Conservation (phyloP, 202 grass and related monocot genomes). For the Carex sylvatica region DNA sequence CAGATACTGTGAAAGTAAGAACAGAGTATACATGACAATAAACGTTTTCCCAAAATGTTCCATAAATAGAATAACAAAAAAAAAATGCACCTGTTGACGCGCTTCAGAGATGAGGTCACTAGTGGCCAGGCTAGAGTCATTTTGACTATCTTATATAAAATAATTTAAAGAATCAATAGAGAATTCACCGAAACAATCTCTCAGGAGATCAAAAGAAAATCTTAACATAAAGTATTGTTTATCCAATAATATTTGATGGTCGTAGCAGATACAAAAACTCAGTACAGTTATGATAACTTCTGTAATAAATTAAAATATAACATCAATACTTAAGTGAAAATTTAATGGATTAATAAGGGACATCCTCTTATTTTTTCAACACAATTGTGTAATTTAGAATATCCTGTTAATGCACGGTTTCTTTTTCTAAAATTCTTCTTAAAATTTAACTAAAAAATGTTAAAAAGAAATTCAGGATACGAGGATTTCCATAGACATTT, state of each 20-base stretch:
- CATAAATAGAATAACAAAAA: slow-evolving; percentile 1
- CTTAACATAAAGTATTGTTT: not conserved
- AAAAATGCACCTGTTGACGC: slow-evolving; percentile 55
- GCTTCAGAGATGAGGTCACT: slow-evolving; percentile 48
- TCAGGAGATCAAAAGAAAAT: not conserved
- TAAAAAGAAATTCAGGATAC: slow-evolving; percentile 49
- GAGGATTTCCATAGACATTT: slow-evolving; percentile 89
- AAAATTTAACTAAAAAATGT: not conserved
- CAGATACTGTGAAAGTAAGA: not conserved
- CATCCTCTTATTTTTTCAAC: not conserved
- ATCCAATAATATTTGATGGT: not conserved
- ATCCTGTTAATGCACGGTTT: not conserved
- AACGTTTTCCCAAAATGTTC: not conserved
- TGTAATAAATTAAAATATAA: slow-evolving; percentile 24
- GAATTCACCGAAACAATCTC: not conserved
- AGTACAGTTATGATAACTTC: not conserved
- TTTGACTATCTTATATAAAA: slow-evolving; percentile 74
- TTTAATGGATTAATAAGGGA: not conserved
- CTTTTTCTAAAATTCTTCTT: not conserved
- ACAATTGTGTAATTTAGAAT: not conserved
- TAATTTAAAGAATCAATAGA: slow-evolving; percentile 27
- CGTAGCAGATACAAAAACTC: not conserved
- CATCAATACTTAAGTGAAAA: not conserved
- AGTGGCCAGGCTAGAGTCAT: slow-evolving; percentile 70
- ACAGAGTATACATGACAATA: not conserved